Base-by-base conservation (phyloP, 345 rosid genomes). In the Melastoma malabathricum region DNA sequence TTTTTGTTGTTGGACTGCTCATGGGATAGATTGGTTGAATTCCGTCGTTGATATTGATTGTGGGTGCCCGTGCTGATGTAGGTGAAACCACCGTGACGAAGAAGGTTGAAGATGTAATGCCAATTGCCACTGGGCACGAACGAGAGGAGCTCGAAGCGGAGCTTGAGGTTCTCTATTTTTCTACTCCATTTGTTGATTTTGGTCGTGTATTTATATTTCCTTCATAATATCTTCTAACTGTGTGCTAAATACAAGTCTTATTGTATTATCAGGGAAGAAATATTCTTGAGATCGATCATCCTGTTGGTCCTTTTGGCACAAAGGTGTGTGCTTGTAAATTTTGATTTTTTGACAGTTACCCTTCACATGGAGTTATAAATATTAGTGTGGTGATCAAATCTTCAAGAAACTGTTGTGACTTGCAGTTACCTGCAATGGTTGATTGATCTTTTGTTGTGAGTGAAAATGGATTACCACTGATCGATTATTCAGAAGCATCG, bases 231-330 rank as follows among this genome's bases (percentile, higher is more conserved):
- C 38, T 34, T 12, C 41, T 34, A 20, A 41, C 15, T 19, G 10
- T 15, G 15, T 59, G 48, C 20, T 47, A 41, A 34, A 51, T 48
- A 51, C 17, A 5, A 18, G 34, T 61, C 23, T 48, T 50, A 57
- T 49, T 1, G 39, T 47, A 60, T 63, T 16, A 45, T 51, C 52
- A 92, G 94, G 98, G 98, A 51, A 87, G 48, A 71, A 61, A 71
- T 18, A 18, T 88, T 52, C 86, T 83, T 48, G 94, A 87, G 25
- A 77, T 81, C 19, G 54, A 92, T 74, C 44, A 51, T 58, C 95
- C 97, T 2, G 72, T 44, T 8, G 90, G 99, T 65, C 95, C 97
- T 48, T 92, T 87, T 57, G 97, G 98, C 58, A 87, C 94, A 3
- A 87, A 87, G 90, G 98, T 87, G 52, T 31, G 88, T 66, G 27